These are phyloP conservation scores for Camelina neglecta DNA, from an alignment of 345 rosid species.

Conservation along the genomic window DNA sequence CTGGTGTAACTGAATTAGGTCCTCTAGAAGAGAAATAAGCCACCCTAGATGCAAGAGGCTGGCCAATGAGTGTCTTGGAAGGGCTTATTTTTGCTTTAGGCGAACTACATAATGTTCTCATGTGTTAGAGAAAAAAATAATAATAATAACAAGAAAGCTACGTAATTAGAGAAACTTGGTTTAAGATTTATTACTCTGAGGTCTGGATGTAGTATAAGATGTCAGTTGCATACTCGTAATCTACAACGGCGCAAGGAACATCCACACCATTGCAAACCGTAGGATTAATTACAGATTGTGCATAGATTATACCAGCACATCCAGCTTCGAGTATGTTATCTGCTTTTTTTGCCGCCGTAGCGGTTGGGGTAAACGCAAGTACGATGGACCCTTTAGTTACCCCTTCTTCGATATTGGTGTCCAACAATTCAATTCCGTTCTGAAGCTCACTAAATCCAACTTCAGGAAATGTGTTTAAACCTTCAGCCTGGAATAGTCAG, in stretches of 20 bases:
- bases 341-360: constrained; percentile 42
- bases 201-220: constrained; percentile 48
- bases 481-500: constrained; percentile 36
- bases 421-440: constrained; percentile 7
- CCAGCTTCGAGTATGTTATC: constrained; percentile 40
- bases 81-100: constrained; percentile 35
- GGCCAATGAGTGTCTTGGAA: constrained; percentile 37
- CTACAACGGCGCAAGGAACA: constrained; percentile 48
- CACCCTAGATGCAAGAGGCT: constrained; percentile 46
- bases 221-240: constrained; percentile 48
- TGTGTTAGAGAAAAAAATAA: background rate
- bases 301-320: constrained; percentile 49
- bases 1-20: constrained; percentile 59
- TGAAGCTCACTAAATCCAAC: constrained; percentile 39
- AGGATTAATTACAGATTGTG: constrained; percentile 50
- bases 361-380: constrained; percentile 46
- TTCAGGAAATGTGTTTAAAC: constrained; percentile 37
- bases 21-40: constrained; percentile 61
- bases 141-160: background rate
- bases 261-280: constrained; percentile 36
- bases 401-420: constrained; percentile 12
- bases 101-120: constrained; percentile 11
- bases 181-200: constrained; percentile 33
- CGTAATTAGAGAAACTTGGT: constrained; percentile 15
- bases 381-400: constrained; percentile 46